Base-by-base conservation (phyloP, 768 basidiomycete genomes). In the Auricularia auricula-judae region DNA sequence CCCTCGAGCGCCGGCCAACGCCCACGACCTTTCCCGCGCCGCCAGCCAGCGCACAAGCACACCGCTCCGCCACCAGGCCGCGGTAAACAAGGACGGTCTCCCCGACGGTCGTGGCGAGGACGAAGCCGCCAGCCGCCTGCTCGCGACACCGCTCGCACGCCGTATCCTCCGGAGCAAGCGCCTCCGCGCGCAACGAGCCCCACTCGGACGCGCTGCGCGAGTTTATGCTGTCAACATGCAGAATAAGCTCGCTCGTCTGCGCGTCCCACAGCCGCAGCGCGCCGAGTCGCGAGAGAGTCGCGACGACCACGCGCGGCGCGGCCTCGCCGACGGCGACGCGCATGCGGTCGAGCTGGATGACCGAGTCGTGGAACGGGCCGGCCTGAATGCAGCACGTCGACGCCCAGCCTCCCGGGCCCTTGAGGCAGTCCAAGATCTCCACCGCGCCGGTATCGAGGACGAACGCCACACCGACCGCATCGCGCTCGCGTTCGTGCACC, bases 201-300 rank as follows among this genome's bases (percentile, higher is more conserved):
- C 11, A 12, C 29, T 59, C 56, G 7, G 8, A 14, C 23, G 14
- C 29, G 34, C 56, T 23, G 4, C 23, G 14, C 56, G 56, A 29
- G 56, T 59, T 59, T 1, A 59, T 34, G 56, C 85, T 83, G 62
- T 87, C 85, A 42, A 91, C 71, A 61, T 85, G 77, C 63, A 80
- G 76, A 47, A 91, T 80, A 65, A 85, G 84, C 67, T 86, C 86
- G 11, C 81, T 80, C 4, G 84, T 84, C n/a, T 75, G 68, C 7
- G 79, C 83, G 69, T 92, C 89, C 91, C 90, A 93, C 12, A 93
- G 69, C 0, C 91, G 88, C 23, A 92, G 78, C 10, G 82, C 76
- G 10, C 91, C 90, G 1, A 81, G 78, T 62, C 85, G 81, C 2
- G 89, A 87, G 18, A 84, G 83, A 12, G 82, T 81, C 47, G 79